Evolutionary conservation across 108 stramenopile species (phyloP).

Genomic region (Mediolabrus comicus): DNA sequence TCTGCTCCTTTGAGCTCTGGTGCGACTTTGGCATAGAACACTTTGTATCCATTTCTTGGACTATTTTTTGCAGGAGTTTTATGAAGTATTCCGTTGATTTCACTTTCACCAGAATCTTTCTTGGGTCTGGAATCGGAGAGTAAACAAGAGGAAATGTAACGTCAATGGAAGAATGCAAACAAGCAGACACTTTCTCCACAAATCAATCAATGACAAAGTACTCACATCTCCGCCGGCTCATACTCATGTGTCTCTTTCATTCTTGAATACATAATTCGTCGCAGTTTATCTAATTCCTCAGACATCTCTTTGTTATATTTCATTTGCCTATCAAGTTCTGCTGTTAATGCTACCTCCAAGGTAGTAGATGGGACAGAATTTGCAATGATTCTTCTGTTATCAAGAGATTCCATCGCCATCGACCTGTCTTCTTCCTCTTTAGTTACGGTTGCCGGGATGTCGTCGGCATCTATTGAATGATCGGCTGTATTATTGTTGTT

Average conservation of each 20-base stretch:
- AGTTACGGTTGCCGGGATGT: background rate
- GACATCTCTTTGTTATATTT: background rate
- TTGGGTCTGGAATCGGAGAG: background rate
- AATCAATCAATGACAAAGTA: too few species aligned
- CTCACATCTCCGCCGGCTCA: background rate
- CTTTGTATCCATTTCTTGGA: background rate
- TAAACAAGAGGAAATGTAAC: too few species aligned
- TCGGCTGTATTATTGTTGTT: too few species aligned
- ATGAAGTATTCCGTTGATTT: too few species aligned
- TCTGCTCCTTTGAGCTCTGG: background rate
- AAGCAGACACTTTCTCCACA: too few species aligned
- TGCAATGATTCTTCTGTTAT: background rate
- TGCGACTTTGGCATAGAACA: background rate
- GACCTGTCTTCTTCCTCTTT: background rate
- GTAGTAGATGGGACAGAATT: background rate
- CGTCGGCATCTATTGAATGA: too few species aligned
- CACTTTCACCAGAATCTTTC: background rate
- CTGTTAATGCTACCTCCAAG: background rate
- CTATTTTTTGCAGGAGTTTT: background rate
- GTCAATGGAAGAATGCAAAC: too few species aligned
- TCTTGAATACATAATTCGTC: background rate
- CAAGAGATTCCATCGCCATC: background rate
- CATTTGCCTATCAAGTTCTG: background rate
- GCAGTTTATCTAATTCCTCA: background rate
- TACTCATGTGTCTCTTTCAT: background rate